Base-by-base conservation (phyloP, 352 stramenopile genomes). In the Thalassiosira pacifica region DNA sequence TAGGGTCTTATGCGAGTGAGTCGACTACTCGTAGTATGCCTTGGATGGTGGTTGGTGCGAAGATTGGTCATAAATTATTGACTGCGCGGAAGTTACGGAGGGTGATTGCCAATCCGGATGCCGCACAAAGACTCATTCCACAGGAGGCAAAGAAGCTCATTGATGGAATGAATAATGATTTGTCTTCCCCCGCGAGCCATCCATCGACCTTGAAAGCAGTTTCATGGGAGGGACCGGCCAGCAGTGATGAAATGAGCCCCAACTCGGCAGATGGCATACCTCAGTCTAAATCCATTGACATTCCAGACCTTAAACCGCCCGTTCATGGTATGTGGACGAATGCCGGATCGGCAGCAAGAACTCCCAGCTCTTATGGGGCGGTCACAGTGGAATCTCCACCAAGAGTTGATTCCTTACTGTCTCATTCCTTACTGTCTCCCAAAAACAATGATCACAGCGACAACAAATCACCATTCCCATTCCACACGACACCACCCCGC, bases 21-120 rank as follows among this genome's bases (percentile, higher is more conserved):
- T 65, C 76, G 66, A 78, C 26, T 82, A 27, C 32, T 48, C 66
- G 78, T 26, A 82, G 55, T 31, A 84, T 94, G 74, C 84, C 90
- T 63, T 95, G 92, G 92, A 64, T 94, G 19, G 82, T 92, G 64
- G 88, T 95, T n/a, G 88, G 89, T 13, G 85, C 90, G 1, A 88
- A 91, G 66, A 93, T 95, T 75, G 92, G 92, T 34, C 86, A 91
- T 64, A 90, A 91, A 61, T 34, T 95, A 48, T 64, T 95, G 22
- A 89, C 83, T 42, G 91, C 88, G 11, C 74, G 86, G 19, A 76
- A 91, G 55, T 78, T 94, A 22, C 89, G 93, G 59, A 77, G 82
- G 66, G 63, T 90, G 3, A 86, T 90, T 77, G 24, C 67, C 37
- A 79, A 90, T 73, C 82, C 88, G 6, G 82, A 92, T 31, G 77